Evolutionary conservation across 2,329 filamentous ascomycete genomes (phyloP), one percentile per base, ranked within the genome.

Genomic region (Proliferodiscus dingleyae): DNA sequence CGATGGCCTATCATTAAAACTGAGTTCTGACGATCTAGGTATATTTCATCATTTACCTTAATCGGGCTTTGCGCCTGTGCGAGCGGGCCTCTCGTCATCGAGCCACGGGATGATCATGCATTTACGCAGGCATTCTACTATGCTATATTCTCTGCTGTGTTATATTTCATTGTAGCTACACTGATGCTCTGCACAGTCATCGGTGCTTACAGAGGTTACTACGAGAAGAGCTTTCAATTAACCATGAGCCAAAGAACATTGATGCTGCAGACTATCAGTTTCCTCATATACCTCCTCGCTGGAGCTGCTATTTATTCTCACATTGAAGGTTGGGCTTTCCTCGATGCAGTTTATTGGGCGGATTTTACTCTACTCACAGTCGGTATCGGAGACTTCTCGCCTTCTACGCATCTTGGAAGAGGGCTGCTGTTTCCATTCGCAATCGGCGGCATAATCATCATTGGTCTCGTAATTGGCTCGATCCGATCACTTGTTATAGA

Each of bases 41-140:
- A 80, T 53, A 65, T 81, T 32, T 83, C 80, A 0, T 71, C 79
- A 15, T 64, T 87, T 56, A 71, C 87, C 11, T 79, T 89, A 7
- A 72, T 83, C 3, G 75, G 82, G 2, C 83, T 89, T 1, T 72
- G 73, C 13, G 77, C 78, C 9, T 85, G 88, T 52, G 74, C 86
- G 3, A 64, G 78, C 1, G 83, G 85, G 9, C 75, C 77, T 0
- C 65, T 83, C 1, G 41, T 48, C 37, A 70, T 69, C 56, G 2
- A 54, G 66, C 75, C 79, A 1, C 49, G 72, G 58, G 39, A 63
- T 41, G 74, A 71, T 53, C 83, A 86, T 52, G 70, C 81, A 38
- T 80, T 77, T 73, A 89, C 87, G 0, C 86, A 95, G 64, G 88
- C 87, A 1, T 95, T 87, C 60, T 95, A 84, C 75, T 94, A 94